A percentile compares a stretch with the other conserved stretches of the same genome.
Evolutionary conservation across 495 filamentous ascomycete genomes (phyloP).

Genomic region (Neurospora sp.): DNA sequence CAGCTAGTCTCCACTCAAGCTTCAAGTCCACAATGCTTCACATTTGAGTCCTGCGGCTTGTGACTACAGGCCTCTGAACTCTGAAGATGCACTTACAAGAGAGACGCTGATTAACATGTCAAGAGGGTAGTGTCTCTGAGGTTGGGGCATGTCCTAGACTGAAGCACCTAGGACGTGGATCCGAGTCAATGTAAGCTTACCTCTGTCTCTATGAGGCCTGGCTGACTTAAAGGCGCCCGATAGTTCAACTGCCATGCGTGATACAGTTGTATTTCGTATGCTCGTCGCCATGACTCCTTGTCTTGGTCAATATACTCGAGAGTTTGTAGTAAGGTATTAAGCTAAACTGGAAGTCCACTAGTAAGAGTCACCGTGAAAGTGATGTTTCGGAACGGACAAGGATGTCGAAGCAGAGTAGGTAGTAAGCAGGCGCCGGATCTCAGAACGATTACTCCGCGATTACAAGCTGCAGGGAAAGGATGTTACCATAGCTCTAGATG

Average conservation of each 20-base stretch:
- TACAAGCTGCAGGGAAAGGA: background rate
- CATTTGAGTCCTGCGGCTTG: background rate
- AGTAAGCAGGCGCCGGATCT: background rate
- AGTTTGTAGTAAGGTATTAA: background rate
- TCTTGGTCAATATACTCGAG: background rate
- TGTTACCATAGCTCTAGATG: background rate
- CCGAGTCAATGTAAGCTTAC: background rate
- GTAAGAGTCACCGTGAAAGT: background rate
- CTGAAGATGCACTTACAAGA: background rate
- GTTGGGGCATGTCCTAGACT: background rate
- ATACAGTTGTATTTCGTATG: background rate
- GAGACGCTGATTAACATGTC: background rate
- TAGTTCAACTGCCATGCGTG: background rate
- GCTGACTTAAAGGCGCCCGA: background rate
- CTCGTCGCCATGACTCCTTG: background rate
- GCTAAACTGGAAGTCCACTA: background rate
- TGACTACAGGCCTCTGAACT: background rate
- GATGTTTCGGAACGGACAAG: background rate
- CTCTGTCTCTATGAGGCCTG: background rate
- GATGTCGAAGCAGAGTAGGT: background rate
- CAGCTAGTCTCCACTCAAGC: background rate
- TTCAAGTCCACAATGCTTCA: background rate
- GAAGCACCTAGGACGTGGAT: background rate
- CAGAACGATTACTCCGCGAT: background rate
- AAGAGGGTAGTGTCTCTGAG: background rate